phyloP scores from a whole-genome alignment of 2,329 filamentous ascomycete species.

The Sphaerulina vaccinii region DNA sequence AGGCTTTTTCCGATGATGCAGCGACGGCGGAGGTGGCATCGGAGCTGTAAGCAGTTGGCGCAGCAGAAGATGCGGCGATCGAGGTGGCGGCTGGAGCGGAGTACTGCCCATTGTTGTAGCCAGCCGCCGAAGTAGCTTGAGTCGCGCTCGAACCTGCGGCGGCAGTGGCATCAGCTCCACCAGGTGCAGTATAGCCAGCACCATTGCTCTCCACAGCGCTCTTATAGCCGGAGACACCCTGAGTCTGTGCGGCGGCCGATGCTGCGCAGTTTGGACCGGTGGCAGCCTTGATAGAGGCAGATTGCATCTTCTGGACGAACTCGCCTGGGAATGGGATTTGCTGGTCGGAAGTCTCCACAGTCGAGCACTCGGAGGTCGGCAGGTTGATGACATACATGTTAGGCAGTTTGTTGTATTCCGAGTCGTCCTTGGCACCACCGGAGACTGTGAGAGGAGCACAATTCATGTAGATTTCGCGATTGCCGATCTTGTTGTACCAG shows the following conservation, averaged over 20 bases:
- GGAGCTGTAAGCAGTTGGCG: neutral
- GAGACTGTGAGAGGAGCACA: conserved; percentile 72
- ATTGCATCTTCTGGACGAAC: conserved; percentile 7
- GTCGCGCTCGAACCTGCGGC: conserved; percentile 13
- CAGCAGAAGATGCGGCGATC: conserved; percentile 5
- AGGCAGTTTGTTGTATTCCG: conserved; percentile 61
- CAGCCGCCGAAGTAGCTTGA: conserved; percentile 17
- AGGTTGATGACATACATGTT: conserved; percentile 71
- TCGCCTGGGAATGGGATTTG: conserved; percentile 62
- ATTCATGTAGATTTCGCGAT: conserved; percentile 93
- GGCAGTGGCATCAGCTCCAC: conserved; percentile 1
- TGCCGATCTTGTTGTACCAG: conserved; percentile 83
- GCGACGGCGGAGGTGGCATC: neutral
- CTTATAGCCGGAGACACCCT: conserved; percentile 12
- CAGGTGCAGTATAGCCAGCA: conserved; percentile 6
- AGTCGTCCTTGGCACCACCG: conserved; percentile 41
- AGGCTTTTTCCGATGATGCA: neutral
- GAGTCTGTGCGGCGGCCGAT: conserved; percentile 17
- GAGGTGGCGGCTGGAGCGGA: conserved; percentile 7
- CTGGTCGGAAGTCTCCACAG: conserved; percentile 53
- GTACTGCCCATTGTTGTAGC: conserved; percentile 9
- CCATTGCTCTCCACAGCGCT: conserved; percentile 1
- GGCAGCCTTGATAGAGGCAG: conserved; percentile 5
- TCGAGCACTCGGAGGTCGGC: conserved; percentile 51
- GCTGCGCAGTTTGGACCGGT: conserved; percentile 25